A percentile compares a stretch with the other conserved stretches of the same genome.
Evolutionary conservation across 2,329 filamentous ascomycete genomes (phyloP).

Genomic region (Diaporthe velutina): DNA sequence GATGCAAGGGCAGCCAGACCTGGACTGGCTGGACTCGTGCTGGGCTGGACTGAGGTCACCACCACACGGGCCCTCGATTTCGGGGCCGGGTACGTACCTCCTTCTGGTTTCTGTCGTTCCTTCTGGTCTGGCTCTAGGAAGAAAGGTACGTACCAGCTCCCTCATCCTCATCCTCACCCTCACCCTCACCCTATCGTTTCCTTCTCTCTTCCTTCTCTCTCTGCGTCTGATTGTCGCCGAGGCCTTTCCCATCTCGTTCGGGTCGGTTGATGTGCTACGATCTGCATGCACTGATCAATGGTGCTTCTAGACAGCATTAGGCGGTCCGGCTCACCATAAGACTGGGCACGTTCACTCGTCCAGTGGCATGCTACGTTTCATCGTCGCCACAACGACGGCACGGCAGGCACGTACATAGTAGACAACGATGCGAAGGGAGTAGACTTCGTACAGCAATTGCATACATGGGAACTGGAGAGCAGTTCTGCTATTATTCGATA

Average conservation of each 20-base stretch:
- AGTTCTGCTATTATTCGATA: background rate
- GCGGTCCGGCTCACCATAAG: background rate
- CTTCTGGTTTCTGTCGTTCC: background rate
- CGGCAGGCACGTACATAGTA: background rate
- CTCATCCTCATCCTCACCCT: background rate
- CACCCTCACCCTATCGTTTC: background rate
- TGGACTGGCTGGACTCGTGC: slow-evolving; percentile 5
- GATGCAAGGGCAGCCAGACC: slow-evolving; percentile 28
- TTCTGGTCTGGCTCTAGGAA: background rate
- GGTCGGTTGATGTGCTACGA: slow-evolving; percentile 21
- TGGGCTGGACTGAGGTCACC: slow-evolving; percentile 19
- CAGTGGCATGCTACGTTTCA: slow-evolving; percentile 29
- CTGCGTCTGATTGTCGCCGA: background rate
- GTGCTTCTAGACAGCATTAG: background rate
- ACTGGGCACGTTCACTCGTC: slow-evolving; percentile 7
- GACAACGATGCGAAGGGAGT: background rate
- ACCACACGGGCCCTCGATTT: slow-evolving; percentile 13
- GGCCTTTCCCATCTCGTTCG: background rate
- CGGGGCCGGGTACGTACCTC: slow-evolving; percentile 11
- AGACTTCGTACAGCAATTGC: background rate
- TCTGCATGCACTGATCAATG: slow-evolving; percentile 17
- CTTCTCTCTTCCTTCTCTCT: background rate
- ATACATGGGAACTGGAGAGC: background rate
- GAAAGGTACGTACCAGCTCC: background rate
- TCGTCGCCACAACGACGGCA: background rate